These are phyloP conservation scores for Sinapis alba DNA, from an alignment of 441 rosid species.

Conservation along the genomic window DNA sequence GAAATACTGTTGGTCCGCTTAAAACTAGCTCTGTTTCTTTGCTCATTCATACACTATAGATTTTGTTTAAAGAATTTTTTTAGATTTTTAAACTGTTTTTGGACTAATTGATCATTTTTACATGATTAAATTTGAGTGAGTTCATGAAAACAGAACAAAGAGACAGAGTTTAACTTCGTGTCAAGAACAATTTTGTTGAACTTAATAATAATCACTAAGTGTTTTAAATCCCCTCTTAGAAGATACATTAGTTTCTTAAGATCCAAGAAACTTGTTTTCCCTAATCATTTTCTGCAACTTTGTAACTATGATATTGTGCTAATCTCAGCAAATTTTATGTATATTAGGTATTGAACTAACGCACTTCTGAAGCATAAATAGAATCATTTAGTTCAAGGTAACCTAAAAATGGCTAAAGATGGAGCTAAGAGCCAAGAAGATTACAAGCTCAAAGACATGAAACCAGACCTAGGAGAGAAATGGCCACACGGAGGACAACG, in stretches of 20 bases:
- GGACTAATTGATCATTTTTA: neutral
- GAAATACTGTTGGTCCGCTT: neutral
- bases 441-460: constrained; percentile 80
- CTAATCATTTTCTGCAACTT: neutral
- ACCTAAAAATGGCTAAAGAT: constrained; percentile 49
- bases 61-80: neutral
- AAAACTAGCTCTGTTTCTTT: neutral
- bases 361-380: neutral
- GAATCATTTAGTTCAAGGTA: neutral
- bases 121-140: neutral
- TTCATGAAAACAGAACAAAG: constrained; percentile 9
- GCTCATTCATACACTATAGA: neutral
- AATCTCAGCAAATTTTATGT: neutral
- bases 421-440: constrained; percentile 66
- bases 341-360: constrained; percentile 14
- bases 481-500: constrained; percentile 87
- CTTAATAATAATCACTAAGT: no score
- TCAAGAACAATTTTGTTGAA: no score
- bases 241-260: constrained; percentile 14
- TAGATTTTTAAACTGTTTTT: neutral
- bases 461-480: constrained; percentile 87
- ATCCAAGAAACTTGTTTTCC: constrained; percentile 13
- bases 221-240: neutral
- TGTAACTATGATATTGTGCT: no score
- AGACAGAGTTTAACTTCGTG: neutral